A percentile compares a stretch with the other conserved stretches of the same genome.
phyloP scores from a whole-genome alignment of 2,329 filamentous ascomycete genomes.

The Cercospora nicotianae region DNA sequence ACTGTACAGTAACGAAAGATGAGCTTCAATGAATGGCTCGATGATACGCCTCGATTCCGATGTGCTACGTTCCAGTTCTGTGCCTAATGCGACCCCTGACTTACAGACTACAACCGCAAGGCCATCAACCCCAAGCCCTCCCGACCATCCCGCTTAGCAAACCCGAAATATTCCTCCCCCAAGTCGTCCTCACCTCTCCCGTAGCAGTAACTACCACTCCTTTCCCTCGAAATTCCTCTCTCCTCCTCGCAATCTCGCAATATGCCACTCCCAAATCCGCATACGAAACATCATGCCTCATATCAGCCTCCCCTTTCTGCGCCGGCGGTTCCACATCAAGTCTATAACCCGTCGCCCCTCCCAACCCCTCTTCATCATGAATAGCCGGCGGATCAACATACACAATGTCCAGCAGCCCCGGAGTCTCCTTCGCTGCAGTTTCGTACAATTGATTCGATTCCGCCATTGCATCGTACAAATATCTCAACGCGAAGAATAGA shows the following conservation, averaged over 20 bases:
- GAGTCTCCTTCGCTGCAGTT: neutral
- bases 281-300: conserved; percentile 3
- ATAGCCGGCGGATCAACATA: conserved; percentile 7
- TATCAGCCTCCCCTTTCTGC: neutral
- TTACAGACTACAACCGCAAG: neutral
- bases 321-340: neutral
- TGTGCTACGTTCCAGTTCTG: neutral
- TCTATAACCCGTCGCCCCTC: neutral
- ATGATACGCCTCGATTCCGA: neutral
- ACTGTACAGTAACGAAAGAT: conserved; percentile 4
- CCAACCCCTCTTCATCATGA: conserved; percentile 3
- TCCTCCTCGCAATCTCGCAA: neutral
- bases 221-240: neutral
- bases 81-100: neutral
- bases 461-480: conserved; percentile 1
- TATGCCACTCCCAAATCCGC: conserved; percentile 6
- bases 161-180: neutral
- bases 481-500: neutral
- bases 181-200: neutral
- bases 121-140: neutral
- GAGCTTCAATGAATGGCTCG: neutral
- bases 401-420: neutral
- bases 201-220: neutral
- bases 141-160: neutral
- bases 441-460: neutral